Base-by-base conservation (phyloP, 805 yeast species). In the Wickerhamiella alocasiicola region DNA sequence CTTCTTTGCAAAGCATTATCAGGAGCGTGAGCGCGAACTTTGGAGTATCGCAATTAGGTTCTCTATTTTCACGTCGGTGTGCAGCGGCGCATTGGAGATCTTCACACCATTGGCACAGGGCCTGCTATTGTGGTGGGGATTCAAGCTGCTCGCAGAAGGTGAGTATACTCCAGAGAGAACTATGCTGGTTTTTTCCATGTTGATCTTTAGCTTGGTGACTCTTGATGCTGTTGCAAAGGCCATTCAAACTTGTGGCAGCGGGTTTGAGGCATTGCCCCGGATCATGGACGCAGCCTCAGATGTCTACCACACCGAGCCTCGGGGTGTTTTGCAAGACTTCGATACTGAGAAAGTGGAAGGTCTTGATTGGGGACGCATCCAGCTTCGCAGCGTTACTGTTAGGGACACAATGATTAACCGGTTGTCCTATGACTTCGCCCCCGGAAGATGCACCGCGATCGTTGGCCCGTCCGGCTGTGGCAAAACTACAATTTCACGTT, bases 381-480 rank as follows among this genome's bases (percentile, higher is more conserved):
- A 9, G 9, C 48, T 51, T 28, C 26, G 30, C 6, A 34, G 38
- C 5, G 43, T 46, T 2, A 45, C 47, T 3, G 32, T 45, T 12
- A 19, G 9, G 16, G 24, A 16, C 13, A 16, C 64, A 5, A 61
- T 70, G 3, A 62, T 79, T 24, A 57, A 61, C 1, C 50, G 66
- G 23, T 49, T 81, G 5, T 56, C 58, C 7, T 60, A 79, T 24
- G 31, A 44, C 0, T 55, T 87, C 2, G 21, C 51, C 0, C 50
- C 60, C 9, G 71, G 72, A 15, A 72, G 74, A 42, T 63, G 71
- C 0, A 63, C 80, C 16, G 91, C 82, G 0, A 57, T 91, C 1
- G 72, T 78, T 3, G 99, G 98, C 0, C 74, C 71, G 26, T 82
- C 96, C 2, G 99, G 99, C 0, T 70, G 79, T 11, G 99, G 99